Base-by-base conservation (phyloP, 768 basidiomycete species). In the Clavulina sp. region DNA sequence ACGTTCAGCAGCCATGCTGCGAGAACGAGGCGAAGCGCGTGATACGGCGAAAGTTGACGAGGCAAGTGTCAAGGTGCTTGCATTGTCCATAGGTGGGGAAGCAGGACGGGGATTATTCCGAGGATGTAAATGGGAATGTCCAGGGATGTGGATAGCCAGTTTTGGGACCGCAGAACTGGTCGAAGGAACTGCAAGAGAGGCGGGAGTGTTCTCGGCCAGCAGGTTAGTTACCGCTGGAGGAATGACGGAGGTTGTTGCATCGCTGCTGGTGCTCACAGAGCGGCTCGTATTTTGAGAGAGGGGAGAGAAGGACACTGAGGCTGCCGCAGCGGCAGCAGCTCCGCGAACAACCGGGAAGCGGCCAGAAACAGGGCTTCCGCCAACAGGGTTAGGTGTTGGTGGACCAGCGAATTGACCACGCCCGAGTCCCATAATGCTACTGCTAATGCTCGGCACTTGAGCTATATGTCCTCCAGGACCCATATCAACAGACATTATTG, bases 51-150 rank as follows among this genome's bases (percentile, higher is more conserved):
- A 95, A 3, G 86, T 89, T 2, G 88, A 92, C 24, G 87, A 91
- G 9, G 93, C 93, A 7, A 99, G 76, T 0, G 93, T 99, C 43
- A 96, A 71, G 51, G 92, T 69, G 2, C 86, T 91, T 1, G 93
- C 93, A 61, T 97, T 91, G 60, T 92, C 89, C 41, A 78, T 70
- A 1, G 93, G 92, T 21, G 87, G 83, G 4, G 86, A 86, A 16
- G 83, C 82, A 23, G 95, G 93, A 23, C 85, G 78, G 1, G 93
- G 93, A 61, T 99, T 99, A 64, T 95, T 87, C 43, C 89, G 77
- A 6, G 93, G 92, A 66, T 96, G 89, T 50, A 87, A 88, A n/a
- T 76, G 69, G 0, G 89, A 88, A 62, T 93, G 88, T 32, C 83
- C 73, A 0, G 92, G 93, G 5, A 87, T 86, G 61, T 91, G 86